Conservation (phyloP, 768 basidiomycete species). For the Mycena albidolilacea region DNA sequence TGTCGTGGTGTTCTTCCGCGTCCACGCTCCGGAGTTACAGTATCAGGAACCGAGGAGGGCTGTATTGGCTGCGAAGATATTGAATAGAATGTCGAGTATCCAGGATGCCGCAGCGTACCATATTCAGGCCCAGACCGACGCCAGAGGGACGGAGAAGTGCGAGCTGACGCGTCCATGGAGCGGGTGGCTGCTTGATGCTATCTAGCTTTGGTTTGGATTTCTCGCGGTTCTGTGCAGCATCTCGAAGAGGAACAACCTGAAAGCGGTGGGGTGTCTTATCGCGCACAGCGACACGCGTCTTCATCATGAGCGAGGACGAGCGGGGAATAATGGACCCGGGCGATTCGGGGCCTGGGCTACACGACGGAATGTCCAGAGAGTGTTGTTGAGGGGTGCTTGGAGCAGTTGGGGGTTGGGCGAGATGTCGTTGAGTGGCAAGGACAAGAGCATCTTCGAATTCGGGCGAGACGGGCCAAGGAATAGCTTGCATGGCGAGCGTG, state of each 20-base stretch:
- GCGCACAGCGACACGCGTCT: constrained; percentile 61
- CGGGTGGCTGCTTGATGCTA: constrained; percentile 24
- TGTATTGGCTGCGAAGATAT: background rate
- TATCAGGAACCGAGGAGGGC: background rate
- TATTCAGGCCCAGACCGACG: constrained; percentile 33
- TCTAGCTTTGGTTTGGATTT: constrained; percentile 22
- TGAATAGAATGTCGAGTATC: background rate
- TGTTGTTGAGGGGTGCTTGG: constrained; percentile 6
- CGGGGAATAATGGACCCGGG: constrained; percentile 24
- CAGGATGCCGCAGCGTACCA: constrained; percentile 18
- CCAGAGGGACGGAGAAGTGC: constrained; percentile 31
- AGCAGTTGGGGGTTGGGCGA: constrained; percentile 21
- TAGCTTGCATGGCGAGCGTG: constrained; percentile 31
- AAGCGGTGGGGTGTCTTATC: constrained; percentile 61
- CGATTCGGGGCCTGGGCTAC: background rate
- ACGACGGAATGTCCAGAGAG: background rate
- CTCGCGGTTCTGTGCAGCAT: constrained; percentile 47
- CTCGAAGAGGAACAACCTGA: constrained; percentile 59
- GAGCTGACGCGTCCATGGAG: constrained; percentile 35
- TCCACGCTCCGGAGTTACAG: constrained; percentile 23
- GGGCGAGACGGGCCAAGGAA: constrained; percentile 37
- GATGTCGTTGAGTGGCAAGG: constrained; percentile 37
- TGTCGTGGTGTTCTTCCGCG: constrained; percentile 25
- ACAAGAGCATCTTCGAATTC: constrained; percentile 40
- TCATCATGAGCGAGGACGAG: constrained; percentile 54